phyloP scores from a whole-genome alignment of 257 asterid genomes.

The Przewalskia tangutica region DNA sequence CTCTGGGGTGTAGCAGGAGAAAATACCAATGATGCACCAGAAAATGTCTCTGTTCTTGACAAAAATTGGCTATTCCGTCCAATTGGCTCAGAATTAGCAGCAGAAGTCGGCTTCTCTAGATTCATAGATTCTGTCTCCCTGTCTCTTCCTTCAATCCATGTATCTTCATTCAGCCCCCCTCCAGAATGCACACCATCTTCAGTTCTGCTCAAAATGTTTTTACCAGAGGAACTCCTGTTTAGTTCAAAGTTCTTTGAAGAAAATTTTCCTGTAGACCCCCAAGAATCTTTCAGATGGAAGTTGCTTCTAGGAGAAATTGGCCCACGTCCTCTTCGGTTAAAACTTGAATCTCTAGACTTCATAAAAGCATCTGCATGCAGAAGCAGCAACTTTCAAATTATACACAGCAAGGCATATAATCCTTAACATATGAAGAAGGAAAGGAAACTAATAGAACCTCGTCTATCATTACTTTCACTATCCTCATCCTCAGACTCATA shows the following conservation, averaged over 20 bases:
- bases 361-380: conserved; percentile 48
- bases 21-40: conserved; percentile 30
- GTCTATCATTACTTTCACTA: conserved; percentile 64
- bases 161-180: conserved; percentile 37
- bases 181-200: conserved; percentile 14
- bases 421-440: not conserved
- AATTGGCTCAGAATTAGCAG: conserved; percentile 26
- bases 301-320: conserved; percentile 66
- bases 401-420: not conserved
- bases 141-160: conserved; percentile 58
- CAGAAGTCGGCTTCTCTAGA: conserved; percentile 27
- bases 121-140: conserved; percentile 32
- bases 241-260: conserved; percentile 35
- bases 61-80: conserved; percentile 29
- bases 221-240: conserved; percentile 28
- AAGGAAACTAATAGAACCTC: conserved; percentile 34
- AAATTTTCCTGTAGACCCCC: conserved; percentile 36
- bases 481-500: conserved; percentile 81
- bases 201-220: conserved; percentile 18
- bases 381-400: not conserved
- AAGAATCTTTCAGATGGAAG: conserved; percentile 46
- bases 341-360: conserved; percentile 55
- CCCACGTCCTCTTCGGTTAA: conserved; percentile 64
- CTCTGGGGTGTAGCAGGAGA: conserved; percentile 32
- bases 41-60: conserved; percentile 35